Evolutionary conservation across 2,329 filamentous ascomycete genomes (phyloP).

Genomic region (Aureobasidium sp.): DNA sequence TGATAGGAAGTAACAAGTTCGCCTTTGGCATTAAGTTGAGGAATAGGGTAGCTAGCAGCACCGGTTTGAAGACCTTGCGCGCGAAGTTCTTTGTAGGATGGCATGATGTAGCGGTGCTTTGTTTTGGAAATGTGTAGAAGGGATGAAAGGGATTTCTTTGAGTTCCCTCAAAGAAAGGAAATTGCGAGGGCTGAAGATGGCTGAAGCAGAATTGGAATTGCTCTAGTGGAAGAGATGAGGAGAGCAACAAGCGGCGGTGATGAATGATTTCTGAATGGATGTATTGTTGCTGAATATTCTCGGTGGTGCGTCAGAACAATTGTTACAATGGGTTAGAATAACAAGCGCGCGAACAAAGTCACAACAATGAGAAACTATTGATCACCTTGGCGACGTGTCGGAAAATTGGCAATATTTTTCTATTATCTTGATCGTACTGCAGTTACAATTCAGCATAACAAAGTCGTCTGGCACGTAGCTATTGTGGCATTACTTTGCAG

Average conservation of each 20-base stretch:
- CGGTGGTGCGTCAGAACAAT: neutral
- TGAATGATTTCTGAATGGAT: neutral
- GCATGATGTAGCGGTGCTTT: neutral
- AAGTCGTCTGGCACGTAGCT: neutral
- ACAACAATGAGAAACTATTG: neutral
- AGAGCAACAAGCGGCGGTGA: neutral
- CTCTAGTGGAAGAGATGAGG: neutral
- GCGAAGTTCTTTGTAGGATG: slow-evolving; percentile 1
- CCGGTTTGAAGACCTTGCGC: neutral
- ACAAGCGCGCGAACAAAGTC: neutral
- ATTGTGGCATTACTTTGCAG: slow-evolving; percentile 1
- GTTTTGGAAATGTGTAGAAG: neutral
- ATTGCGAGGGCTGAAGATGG: neutral
- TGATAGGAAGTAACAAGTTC: neutral
- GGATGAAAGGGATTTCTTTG: neutral
- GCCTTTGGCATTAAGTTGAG: neutral
- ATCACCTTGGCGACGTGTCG: neutral
- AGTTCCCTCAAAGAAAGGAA: neutral
- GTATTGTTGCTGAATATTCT: neutral
- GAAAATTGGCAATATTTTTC: neutral
- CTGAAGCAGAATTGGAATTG: neutral
- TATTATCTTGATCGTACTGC: neutral
- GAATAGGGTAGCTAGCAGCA: neutral
- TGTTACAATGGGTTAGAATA: neutral
- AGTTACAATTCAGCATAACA: neutral